A percentile compares a stretch with the other conserved stretches of the same genome.
phyloP scores from a whole-genome alignment of 176 grass and related monocot genomes.

The Aechmea fasciata region DNA sequence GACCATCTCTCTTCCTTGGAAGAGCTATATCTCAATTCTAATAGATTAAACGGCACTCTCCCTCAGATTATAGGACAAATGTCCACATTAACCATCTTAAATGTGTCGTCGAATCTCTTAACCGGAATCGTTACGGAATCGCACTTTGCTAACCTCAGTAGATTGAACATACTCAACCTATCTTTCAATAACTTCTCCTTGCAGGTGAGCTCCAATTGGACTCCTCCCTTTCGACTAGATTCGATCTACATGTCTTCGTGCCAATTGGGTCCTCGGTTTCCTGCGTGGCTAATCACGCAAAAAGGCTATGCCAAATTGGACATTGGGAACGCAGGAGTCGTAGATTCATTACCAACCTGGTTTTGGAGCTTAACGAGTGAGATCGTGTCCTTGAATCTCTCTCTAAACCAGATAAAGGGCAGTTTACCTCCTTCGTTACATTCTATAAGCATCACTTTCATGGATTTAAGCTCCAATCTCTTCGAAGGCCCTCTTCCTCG shows the following conservation, averaged over 20 bases:
- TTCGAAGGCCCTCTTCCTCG: constrained; percentile 2
- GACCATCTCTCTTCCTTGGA: constrained; percentile 1
- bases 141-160: constrained; percentile 2
- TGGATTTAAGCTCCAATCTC: constrained; percentile 11
- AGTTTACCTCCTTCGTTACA: not conserved
- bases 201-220: not conserved
- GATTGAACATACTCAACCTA: not conserved
- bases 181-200: not conserved
- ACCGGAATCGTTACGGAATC: not conserved
- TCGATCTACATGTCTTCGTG: not conserved
- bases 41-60: not conserved
- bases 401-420: constrained; percentile 7
- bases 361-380: constrained; percentile 6
- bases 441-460: not conserved
- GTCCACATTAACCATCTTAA: not conserved
- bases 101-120: not conserved
- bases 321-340: not conserved
- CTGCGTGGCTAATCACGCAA: constrained; percentile 1
- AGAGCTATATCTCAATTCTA: not conserved
- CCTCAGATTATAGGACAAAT: not conserved
- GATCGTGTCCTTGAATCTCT: not conserved
- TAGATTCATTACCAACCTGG: constrained; percentile 7
- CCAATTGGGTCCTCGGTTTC: constrained; percentile 3
- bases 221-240: constrained; percentile 4
- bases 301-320: not conserved